Conservation (phyloP, 176 grass and related monocot genomes). For the Areca catechu region DNA sequence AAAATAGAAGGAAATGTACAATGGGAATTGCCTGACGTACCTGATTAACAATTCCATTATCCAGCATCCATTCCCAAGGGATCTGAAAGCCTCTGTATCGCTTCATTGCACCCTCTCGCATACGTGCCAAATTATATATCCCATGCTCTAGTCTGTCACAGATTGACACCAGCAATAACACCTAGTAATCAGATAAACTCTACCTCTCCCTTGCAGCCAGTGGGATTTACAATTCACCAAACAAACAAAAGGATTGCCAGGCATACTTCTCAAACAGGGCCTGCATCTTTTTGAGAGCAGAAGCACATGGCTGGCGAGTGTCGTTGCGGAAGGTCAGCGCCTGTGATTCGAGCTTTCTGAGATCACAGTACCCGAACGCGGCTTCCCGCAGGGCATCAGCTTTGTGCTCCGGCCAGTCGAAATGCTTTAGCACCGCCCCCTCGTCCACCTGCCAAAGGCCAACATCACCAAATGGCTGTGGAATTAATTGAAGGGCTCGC, state of each 20-base stretch:
- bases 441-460: conserved; percentile 65
- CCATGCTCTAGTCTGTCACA: conserved; percentile 73
- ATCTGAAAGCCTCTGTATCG: conserved; percentile 75
- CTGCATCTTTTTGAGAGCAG: conserved; percentile 92
- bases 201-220: no score
- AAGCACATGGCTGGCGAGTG: conserved; percentile 49
- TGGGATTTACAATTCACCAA: no score
- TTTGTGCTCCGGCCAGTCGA: conserved; percentile 95
- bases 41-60: conserved; percentile 62
- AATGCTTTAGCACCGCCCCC: conserved; percentile 97
- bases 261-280: conserved; percentile 82
- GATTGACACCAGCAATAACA: no score
- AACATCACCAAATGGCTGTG: no score
- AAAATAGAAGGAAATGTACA: no score
- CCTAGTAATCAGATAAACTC: no score
- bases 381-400: conserved; percentile 95
- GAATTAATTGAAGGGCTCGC: no score
- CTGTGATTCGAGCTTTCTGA: conserved; percentile 63
- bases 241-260: no score
- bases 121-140: conserved; percentile 69
- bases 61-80: conserved; percentile 88
- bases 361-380: conserved; percentile 89
- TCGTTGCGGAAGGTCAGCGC: conserved; percentile 56
- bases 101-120: conserved; percentile 57
- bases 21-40: conserved; percentile 20